Conservation (phyloP, 768 basidiomycete species). For the Mycena chlorophos region DNA sequence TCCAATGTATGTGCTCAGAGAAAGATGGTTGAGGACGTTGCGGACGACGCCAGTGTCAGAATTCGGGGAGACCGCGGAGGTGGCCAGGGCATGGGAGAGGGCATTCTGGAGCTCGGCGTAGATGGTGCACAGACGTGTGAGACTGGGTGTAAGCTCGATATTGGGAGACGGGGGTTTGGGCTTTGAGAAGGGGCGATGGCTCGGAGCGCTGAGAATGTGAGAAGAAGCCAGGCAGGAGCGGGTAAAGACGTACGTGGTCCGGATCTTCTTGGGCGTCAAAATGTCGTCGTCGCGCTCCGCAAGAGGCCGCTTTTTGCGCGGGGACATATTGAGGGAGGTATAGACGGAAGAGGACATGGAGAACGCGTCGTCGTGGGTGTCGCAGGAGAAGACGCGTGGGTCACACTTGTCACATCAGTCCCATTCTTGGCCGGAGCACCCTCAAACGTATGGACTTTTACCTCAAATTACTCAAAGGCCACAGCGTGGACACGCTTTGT, state of each 20-base stretch:
- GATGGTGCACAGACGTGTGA: conserved; percentile 60
- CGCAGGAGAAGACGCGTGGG: conserved; percentile 9
- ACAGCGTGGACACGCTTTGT: conserved; percentile 6
- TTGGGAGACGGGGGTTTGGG: conserved; percentile 23
- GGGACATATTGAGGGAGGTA: conserved; percentile 62
- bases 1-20: conserved; percentile 67
- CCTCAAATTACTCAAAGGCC: background rate
- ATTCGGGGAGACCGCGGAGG: conserved; percentile 74
- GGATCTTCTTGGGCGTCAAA: conserved; percentile 68
- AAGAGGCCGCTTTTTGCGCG: conserved; percentile 64
- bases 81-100: conserved; percentile 81
- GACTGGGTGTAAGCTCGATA: conserved; percentile 51
- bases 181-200: conserved; percentile 41
- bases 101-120: conserved; percentile 79
- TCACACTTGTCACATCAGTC: background rate
- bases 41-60: conserved; percentile 74
- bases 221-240: conserved; percentile 1
- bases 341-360: conserved; percentile 65
- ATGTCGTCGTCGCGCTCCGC: conserved; percentile 55
- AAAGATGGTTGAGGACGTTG: conserved; percentile 77
- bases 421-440: background rate
- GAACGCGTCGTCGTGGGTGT: conserved; percentile 20
- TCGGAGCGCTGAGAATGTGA: conserved; percentile 32
- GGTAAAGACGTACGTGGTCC: conserved; percentile 47
- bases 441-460: background rate